Conservation (phyloP, 192 early-diverging fungal species). For the Coemansia sp. region DNA sequence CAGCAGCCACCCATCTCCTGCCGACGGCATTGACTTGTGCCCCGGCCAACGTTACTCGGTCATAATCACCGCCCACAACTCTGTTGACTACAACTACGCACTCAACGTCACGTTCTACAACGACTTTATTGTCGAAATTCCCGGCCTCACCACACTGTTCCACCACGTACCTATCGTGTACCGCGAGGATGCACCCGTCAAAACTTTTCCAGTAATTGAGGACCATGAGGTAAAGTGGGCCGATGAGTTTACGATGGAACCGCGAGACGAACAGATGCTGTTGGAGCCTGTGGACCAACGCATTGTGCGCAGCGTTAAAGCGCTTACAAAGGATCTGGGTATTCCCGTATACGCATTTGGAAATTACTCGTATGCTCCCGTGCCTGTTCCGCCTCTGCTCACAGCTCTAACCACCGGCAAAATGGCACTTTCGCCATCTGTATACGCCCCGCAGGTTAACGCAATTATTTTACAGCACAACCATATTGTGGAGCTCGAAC, state of each 20-base stretch:
- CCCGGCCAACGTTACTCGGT: conserved; percentile 80
- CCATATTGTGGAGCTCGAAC: conserved; percentile 64
- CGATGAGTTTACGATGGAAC: conserved; percentile 8
- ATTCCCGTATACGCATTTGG: neutral
- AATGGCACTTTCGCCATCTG: conserved; percentile 47
- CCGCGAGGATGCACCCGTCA: conserved; percentile 57
- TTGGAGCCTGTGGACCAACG: conserved; percentile 47
- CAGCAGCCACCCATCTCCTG: conserved; percentile 57
- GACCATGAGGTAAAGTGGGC: conserved; percentile 11
- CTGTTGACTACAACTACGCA: conserved; percentile 59
- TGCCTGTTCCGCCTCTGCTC: conserved; percentile 60
- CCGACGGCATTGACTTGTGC: conserved; percentile 57
- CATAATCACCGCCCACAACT: conserved; percentile 65
- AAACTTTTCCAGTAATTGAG: neutral
- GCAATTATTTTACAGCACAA: conserved; percentile 62
- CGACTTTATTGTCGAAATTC: conserved; percentile 49
- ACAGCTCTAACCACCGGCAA: conserved; percentile 63
- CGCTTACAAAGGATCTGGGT: neutral
- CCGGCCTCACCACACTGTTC: conserved; percentile 51
- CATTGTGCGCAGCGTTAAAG: neutral
- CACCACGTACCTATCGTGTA: conserved; percentile 60
- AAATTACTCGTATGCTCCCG: conserved; percentile 15
- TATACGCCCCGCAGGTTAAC: conserved; percentile 65
- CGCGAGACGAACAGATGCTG: conserved; percentile 50
- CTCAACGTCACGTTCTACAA: conserved; percentile 62